These are phyloP conservation scores for Phytophthora podocarpi DNA, from an alignment of 352 stramenopile genomes.

Conservation along the genomic window DNA sequence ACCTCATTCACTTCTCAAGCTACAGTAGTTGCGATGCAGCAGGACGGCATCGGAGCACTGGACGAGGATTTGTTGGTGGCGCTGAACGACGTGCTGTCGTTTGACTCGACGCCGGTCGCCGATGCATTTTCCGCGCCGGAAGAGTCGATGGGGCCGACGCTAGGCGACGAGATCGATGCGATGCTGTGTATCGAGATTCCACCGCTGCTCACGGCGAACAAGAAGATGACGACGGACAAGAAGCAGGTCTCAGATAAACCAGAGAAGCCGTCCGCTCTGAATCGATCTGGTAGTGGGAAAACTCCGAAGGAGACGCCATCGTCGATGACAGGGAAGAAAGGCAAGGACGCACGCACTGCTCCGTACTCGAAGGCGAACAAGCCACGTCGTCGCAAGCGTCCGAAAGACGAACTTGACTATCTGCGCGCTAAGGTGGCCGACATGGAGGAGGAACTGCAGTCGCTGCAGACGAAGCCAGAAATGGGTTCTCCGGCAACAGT, in stretches of 20 bases:
- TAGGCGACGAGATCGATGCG: constrained; percentile 19
- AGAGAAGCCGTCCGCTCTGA: neutral
- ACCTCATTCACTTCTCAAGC: constrained; percentile 5
- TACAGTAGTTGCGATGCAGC: constrained; percentile 18
- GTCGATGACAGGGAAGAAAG: constrained; percentile 9
- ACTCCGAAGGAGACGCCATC: neutral
- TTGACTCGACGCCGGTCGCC: constrained; percentile 19
- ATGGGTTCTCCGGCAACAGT: constrained; percentile 12
- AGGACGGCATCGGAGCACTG: constrained; percentile 14
- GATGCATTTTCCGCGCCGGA: constrained; percentile 13
- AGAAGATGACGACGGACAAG: neutral
- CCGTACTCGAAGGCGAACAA: constrained; percentile 28
- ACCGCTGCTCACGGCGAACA: neutral
- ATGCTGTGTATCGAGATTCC: constrained; percentile 23
- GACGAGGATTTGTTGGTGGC: constrained; percentile 36
- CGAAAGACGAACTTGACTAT: constrained; percentile 49
- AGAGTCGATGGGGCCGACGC: neutral
- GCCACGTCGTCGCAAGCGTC: constrained; percentile 34
- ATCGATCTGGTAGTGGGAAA: constrained; percentile 10
- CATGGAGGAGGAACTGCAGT: constrained; percentile 37
- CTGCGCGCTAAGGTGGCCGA: constrained; percentile 37
- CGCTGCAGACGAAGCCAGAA: constrained; percentile 12
- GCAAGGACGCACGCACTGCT: constrained; percentile 15
- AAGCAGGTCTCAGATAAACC: neutral
- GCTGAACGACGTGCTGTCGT: constrained; percentile 40